phyloP scores from a whole-genome alignment of 1,139 yeast species.

The Blastobotrys aristatus region DNA sequence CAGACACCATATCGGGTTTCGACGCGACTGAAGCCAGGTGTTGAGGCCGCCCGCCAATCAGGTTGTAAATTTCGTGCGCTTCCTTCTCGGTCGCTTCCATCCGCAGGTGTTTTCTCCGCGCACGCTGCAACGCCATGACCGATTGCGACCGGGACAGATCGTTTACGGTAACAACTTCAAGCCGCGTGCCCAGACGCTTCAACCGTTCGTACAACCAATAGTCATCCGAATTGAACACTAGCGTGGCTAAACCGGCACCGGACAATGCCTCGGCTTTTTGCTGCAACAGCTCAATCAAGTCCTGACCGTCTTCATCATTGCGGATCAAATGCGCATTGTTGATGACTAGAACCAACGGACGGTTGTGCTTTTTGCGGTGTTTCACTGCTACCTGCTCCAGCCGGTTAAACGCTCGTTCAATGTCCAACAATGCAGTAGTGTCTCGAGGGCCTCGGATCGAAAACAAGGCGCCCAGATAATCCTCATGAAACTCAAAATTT shows the following conservation, averaged over 20 bases:
- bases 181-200: constrained; percentile 64
- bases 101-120: constrained; percentile 48
- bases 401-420: constrained; percentile 75
- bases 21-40: constrained; percentile 72
- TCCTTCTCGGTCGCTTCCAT: constrained; percentile 37
- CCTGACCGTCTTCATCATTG: constrained; percentile 62
- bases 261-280: constrained; percentile 78
- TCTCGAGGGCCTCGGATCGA: constrained; percentile 85
- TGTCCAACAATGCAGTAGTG: constrained; percentile 74
- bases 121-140: constrained; percentile 48
- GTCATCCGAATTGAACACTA: constrained; percentile 76
- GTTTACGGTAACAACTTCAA: constrained; percentile 66
- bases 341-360: constrained; percentile 64
- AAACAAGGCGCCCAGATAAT: constrained; percentile 74
- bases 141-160: constrained; percentile 60
- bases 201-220: constrained; percentile 83
- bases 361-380: constrained; percentile 37
- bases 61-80: constrained; percentile 57
- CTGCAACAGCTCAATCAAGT: constrained; percentile 69
- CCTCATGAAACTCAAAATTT: constrained; percentile 70
- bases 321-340: constrained; percentile 67
- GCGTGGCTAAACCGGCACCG: constrained; percentile 71
- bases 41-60: constrained; percentile 83
- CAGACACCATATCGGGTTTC: constrained; percentile 53
- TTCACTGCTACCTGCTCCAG: constrained; percentile 66